Evolutionary conservation across 2,329 filamentous ascomycete genomes (phyloP).

Genomic region (Botrytis porri): DNA sequence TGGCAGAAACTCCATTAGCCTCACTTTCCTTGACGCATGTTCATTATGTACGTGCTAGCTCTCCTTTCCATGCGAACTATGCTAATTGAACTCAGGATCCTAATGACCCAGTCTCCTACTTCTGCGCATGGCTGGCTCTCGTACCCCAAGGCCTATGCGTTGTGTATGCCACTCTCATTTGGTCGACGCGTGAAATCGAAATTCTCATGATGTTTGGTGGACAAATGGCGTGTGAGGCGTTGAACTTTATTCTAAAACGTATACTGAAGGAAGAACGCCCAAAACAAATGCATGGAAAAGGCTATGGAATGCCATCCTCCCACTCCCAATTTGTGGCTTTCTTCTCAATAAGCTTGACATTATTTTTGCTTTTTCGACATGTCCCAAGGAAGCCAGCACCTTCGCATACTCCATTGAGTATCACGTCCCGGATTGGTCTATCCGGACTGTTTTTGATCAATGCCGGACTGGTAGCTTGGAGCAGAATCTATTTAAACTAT

Average conservation of each 20-base stretch:
- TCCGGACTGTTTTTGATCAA: slow-evolving; percentile 56
- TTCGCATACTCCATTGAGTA: slow-evolving; percentile 54
- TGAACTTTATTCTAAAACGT: slow-evolving; percentile 88
- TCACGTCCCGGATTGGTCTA: slow-evolving; percentile 55
- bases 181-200: slow-evolving; percentile 87
- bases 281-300: slow-evolving; percentile 76
- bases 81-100: slow-evolving; percentile 63
- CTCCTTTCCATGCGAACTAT: slow-evolving; percentile 15
- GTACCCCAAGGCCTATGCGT: slow-evolving; percentile 89
- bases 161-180: slow-evolving; percentile 84
- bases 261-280: slow-evolving; percentile 91
- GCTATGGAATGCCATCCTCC: slow-evolving; percentile 95
- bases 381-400: slow-evolving; percentile 48
- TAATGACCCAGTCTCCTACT: slow-evolving; percentile 74
- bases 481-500: slow-evolving; percentile 87
- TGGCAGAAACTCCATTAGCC: slow-evolving; percentile 60
- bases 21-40: slow-evolving; percentile 95
- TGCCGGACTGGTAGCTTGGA: slow-evolving; percentile 71
- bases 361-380: slow-evolving; percentile 85
- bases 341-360: slow-evolving; percentile 77
- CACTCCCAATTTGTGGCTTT: slow-evolving; percentile 94
- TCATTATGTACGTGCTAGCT: slow-evolving; percentile 70
- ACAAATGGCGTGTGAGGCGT: slow-evolving; percentile 84
- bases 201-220: slow-evolving; percentile 86
- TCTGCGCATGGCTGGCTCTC: slow-evolving; percentile 91